A percentile compares a stretch with the other conserved stretches of the same genome.
Conservation (phyloP, 192 early-diverging fungal species). For the Coemansia sp. region DNA sequence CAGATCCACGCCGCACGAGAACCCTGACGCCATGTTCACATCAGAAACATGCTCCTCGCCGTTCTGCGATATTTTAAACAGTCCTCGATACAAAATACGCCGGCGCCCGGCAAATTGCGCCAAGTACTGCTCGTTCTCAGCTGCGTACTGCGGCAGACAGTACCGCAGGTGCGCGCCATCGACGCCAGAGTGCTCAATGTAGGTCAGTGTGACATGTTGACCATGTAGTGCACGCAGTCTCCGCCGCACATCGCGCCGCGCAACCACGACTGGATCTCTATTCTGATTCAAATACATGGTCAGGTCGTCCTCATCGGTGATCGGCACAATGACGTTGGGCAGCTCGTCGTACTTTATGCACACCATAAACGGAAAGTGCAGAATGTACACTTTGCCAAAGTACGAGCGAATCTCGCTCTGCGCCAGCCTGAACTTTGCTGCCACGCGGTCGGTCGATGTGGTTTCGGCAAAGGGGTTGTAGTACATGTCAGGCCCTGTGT, state of each 20-base stretch:
- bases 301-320: conserved; percentile 57
- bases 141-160: conserved; percentile 32
- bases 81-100: conserved; percentile 41
- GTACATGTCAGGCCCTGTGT: conserved; percentile 68
- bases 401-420: conserved; percentile 54
- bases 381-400: conserved; percentile 62
- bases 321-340: conserved; percentile 48
- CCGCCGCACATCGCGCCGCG: conserved; percentile 55
- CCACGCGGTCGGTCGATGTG: not conserved
- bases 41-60: conserved; percentile 32
- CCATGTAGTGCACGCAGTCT: conserved; percentile 61
- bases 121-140: conserved; percentile 45
- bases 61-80: conserved; percentile 51
- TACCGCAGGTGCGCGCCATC: conserved; percentile 35
- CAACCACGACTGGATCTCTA: conserved; percentile 41
- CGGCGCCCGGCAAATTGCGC: conserved; percentile 44
- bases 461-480: conserved; percentile 56
- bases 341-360: conserved; percentile 68
- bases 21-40: conserved; percentile 62
- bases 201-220: conserved; percentile 59
- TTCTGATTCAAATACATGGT: conserved; percentile 59
- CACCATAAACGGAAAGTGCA: conserved; percentile 68
- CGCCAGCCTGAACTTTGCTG: conserved; percentile 14
- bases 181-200: conserved; percentile 29
- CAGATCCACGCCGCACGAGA: conserved; percentile 55